phyloP scores from a whole-genome alignment of 352 stramenopile species.

The Globisporangium parvum region DNA sequence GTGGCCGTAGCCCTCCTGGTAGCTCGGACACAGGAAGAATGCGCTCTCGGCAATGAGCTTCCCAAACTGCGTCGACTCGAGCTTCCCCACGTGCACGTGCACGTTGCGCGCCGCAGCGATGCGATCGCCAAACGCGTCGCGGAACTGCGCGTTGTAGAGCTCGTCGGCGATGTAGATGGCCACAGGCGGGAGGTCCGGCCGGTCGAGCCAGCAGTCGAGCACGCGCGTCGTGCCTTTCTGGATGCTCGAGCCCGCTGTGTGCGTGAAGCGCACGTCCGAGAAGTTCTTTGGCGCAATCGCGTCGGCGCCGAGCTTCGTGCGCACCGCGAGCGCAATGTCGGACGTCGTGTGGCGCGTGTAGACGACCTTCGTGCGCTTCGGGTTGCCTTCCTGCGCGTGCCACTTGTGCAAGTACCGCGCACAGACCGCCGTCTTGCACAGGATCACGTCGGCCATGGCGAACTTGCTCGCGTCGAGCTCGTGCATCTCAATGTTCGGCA shows the following conservation, averaged over 20 bases:
- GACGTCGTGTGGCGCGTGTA: slow-evolving; percentile 58
- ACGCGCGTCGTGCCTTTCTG: slow-evolving; percentile 45
- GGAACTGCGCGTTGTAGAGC: slow-evolving; percentile 13
- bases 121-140: slow-evolving; percentile 13
- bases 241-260: slow-evolving; percentile 27
- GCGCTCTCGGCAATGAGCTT: slow-evolving; percentile 29
- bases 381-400: slow-evolving; percentile 49
- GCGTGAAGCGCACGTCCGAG: slow-evolving; percentile 28
- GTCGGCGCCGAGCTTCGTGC: slow-evolving; percentile 14
- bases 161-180: slow-evolving; percentile 27
- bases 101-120: slow-evolving; percentile 23
- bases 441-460: slow-evolving; percentile 34
- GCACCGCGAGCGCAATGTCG: slow-evolving; percentile 26
- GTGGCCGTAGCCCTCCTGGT: slow-evolving; percentile 51
- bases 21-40: slow-evolving; percentile 48
- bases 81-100: slow-evolving; percentile 19
- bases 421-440: slow-evolving; percentile 38
- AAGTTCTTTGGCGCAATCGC: slow-evolving; percentile 30
- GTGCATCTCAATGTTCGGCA: slow-evolving; percentile 56
- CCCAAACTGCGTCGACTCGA: slow-evolving; percentile 31
- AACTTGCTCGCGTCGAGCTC: slow-evolving; percentile 38
- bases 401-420: slow-evolving; percentile 20
- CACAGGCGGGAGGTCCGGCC: slow-evolving; percentile 34
- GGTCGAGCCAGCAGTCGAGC: slow-evolving; percentile 45
- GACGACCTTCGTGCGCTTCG: slow-evolving; percentile 26